These are phyloP conservation scores for Onygena corvina DNA, from an alignment of 2,329 filamentous ascomycete genomes.

Conservation along the genomic window DNA sequence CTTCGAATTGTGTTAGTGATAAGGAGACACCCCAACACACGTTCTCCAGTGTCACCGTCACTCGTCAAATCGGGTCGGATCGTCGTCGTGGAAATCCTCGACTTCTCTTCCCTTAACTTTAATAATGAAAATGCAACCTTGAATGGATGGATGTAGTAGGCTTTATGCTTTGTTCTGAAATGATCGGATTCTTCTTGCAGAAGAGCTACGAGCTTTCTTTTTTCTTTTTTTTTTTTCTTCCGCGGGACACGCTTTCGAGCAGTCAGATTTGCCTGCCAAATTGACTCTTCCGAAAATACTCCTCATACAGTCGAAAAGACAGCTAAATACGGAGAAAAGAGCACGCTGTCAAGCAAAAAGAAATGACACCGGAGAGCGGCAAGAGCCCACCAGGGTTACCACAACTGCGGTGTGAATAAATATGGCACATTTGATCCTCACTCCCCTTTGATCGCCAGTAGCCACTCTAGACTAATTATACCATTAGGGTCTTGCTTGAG, in stretches of 20 bases:
- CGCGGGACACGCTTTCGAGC: neutral
- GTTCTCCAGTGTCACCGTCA: slow-evolving; percentile 4
- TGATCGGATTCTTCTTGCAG: neutral
- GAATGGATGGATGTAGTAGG: neutral
- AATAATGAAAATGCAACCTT: slow-evolving; percentile 2
- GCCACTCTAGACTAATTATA: neutral
- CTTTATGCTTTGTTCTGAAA: neutral
- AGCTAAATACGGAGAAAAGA: too few relatives aligned
- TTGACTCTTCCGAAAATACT: neutral
- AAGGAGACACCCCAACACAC: neutral
- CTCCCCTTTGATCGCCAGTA: neutral
- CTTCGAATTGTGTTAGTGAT: neutral
- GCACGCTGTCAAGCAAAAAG: neutral
- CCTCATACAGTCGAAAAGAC: too few relatives aligned
- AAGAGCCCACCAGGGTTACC: neutral
- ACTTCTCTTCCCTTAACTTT: slow-evolving; percentile 2
- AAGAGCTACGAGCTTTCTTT: neutral
- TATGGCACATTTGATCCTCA: neutral
- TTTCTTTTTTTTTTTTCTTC: neutral
- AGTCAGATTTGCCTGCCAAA: slow-evolving; percentile 1
- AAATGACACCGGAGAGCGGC: neutral
- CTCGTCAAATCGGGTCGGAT: neutral
- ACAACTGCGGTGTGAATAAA: neutral
- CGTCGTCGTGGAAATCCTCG: neutral
- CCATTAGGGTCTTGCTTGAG: too few relatives aligned